Base-by-base conservation (phyloP, 192 early-diverging fungal species). In the Funneliformis mosseae region DNA sequence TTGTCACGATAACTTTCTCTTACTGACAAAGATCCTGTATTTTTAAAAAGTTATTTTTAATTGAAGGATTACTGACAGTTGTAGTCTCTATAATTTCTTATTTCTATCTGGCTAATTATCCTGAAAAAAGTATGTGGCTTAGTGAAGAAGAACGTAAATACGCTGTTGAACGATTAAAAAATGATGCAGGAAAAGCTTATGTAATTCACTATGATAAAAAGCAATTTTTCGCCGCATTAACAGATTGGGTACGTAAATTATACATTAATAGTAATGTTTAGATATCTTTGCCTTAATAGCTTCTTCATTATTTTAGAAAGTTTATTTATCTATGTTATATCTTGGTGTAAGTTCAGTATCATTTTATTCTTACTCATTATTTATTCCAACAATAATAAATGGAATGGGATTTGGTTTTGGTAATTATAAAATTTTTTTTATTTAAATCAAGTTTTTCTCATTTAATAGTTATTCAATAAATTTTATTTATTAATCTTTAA, bases 361-460 rank as follows among this genome's bases (percentile, higher is more conserved):
- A 7, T 79, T 91, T 4, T 92, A 92, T 55, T 90, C 89, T 76
- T 88, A 91, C 61, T 87, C 88, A 50, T 88, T 92, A 18, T 93
- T 94, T 78, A 83, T 95, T 59, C 93, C 94, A 0, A 90, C 89
- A 21, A 93, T 95, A 25, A 87, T 95, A 74, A 87, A 87, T 38
- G 84, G 87, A 33, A 88, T 95, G 85, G 91, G 92, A 2, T 94
- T 90, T 81, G 76, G 83, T 33, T 70, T 84, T 10, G 83, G 39
- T 74, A 60, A 14, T 42, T 67, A 12, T 23, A n/a, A 42, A 23
- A 60, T 9, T 66, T 43, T 39, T 5, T n/a, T 14, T 16, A 5
- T 1, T 25, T 28, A 16, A 72, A 4, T 50, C 4, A 28, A 16
- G 8, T n/a, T 12, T 10, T 8, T 14, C 11, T 18, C 8, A 39